These are phyloP conservation scores for Chaetomium sp. DNA, from an alignment of 2,329 filamentous ascomycete genomes.

Conservation along the genomic window DNA sequence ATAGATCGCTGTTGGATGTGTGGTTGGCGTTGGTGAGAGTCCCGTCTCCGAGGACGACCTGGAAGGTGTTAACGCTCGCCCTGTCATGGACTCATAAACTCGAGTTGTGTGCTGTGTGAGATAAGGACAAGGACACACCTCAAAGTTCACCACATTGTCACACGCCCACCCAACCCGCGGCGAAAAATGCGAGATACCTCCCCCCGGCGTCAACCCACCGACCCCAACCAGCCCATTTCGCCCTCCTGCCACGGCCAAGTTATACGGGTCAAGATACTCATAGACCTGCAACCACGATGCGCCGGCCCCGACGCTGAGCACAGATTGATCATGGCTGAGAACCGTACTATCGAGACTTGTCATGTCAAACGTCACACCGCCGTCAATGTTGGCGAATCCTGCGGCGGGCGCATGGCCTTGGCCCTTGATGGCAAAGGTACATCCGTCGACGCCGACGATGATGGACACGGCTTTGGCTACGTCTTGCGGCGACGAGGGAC, in stretches of 20 bases:
- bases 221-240: conserved; percentile 1
- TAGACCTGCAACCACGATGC: conserved; percentile 1
- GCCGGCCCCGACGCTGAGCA: conserved; percentile 1
- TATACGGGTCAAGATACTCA: not conserved
- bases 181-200: conserved; percentile 5
- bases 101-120: no score
- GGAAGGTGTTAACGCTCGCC: no score
- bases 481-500: not conserved
- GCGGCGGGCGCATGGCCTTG: conserved; percentile 4
- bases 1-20: not conserved
- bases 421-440: conserved; percentile 2
- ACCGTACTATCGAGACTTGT: not conserved
- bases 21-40: not conserved
- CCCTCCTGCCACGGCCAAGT: not conserved
- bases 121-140: not conserved
- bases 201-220: not conserved
- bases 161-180: conserved; percentile 6
- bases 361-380: conserved; percentile 6
- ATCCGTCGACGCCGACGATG: not conserved
- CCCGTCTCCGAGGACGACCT: conserved; percentile 1
- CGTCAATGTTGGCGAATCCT: conserved; percentile 3
- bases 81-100: no score
- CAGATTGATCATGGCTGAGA: not conserved
- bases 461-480: not conserved
- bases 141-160: conserved; percentile 3